A percentile compares a stretch with the other conserved stretches of the same genome.
Conservation (phyloP, 2,329 filamentous ascomycete species). For the Bertia moriformis region DNA sequence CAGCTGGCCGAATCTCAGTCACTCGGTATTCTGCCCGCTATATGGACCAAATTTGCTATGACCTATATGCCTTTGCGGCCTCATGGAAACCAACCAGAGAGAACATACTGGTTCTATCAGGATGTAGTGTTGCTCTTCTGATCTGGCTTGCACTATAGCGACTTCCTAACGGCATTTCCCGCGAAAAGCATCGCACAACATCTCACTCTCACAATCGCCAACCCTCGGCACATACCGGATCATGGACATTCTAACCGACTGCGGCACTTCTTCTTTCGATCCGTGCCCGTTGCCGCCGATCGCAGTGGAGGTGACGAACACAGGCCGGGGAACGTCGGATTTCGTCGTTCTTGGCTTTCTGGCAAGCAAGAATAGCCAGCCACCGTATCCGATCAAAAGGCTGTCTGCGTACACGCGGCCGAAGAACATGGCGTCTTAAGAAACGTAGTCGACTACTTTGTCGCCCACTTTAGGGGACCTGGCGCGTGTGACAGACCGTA, state of each 20-base stretch:
- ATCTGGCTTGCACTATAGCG: constrained; percentile 41
- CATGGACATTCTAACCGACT: no score
- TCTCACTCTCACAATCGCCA: constrained; percentile 15
- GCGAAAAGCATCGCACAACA: constrained; percentile 12
- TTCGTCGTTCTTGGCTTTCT: constrained; percentile 36
- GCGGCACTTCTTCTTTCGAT: no score
- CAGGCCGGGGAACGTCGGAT: constrained; percentile 28
- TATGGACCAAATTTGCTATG: constrained; percentile 29
- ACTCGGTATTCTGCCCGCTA: constrained; percentile 41
- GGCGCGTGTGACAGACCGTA: constrained; percentile 30
- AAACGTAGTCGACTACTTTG: constrained; percentile 16
- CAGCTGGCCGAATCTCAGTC: constrained; percentile 35
- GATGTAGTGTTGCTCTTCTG: constrained; percentile 36
- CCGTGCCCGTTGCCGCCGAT: constrained; percentile 25
- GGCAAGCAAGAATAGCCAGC: constrained; percentile 26
- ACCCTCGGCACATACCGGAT: constrained; percentile 18
- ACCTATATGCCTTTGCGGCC: constrained; percentile 40
- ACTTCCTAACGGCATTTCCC: constrained; percentile 13
- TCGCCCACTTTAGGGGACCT: constrained; percentile 30
- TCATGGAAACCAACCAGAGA: constrained; percentile 26
- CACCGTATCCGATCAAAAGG: constrained; percentile 35
- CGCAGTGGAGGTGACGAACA: constrained; percentile 29
- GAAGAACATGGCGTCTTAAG: constrained; percentile 16
- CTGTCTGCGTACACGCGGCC: constrained; percentile 34
- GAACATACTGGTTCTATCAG: constrained; percentile 45